Evolutionary conservation across 2,329 filamentous ascomycete genomes (phyloP), one percentile per base, ranked within the genome.

Genomic region (Cladosporium sp.): DNA sequence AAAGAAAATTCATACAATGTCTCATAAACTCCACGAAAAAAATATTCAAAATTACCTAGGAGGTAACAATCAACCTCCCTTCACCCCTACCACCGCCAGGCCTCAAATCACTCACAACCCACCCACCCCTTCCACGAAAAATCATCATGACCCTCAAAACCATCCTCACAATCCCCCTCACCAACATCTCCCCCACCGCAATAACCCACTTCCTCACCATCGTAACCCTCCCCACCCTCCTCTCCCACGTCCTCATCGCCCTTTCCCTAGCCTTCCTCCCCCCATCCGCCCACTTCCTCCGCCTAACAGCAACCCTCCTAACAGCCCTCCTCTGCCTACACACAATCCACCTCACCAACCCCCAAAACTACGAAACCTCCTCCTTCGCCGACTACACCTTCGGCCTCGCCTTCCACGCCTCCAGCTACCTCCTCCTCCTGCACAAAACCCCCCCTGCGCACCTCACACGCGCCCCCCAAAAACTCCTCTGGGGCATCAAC

Each of bases 331-430:
- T 50, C n/a, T 50, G 47, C 20, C 19, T 43, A 12, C 30, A 43
- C 30, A n/a, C 39, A 30, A 50, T 50, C 30, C 33, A 32, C 12
- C 47, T 30, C 5, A 33, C 32, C 9, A 12, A 18, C 13, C 18
- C 20, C n/a, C 27, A 32, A 9, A 43, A 19, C 20, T 43, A 38
- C 32, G 40, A 42, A 30, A 12, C 29, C n/a, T 29, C 39, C 7
- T 29, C 30, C 18, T 43, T 32, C 12, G 47, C 47, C n/a, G 47
- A 50, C 32, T 50, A 50, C 35, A 42, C 43, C 33, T 50, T 43
- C 39, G 47, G 39, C 16, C 16, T 50, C 7, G 39, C 47, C 11
- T 43, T 50, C 16, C 47, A 50, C 22, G 43, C 47, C 7, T 43
- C 38, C 19, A 43, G 47, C 32, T 50, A 50, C 39, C 39, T 50